Base-by-base conservation (phyloP, 495 filamentous ascomycete genomes). In the Penicillium ochrochloron region DNA sequence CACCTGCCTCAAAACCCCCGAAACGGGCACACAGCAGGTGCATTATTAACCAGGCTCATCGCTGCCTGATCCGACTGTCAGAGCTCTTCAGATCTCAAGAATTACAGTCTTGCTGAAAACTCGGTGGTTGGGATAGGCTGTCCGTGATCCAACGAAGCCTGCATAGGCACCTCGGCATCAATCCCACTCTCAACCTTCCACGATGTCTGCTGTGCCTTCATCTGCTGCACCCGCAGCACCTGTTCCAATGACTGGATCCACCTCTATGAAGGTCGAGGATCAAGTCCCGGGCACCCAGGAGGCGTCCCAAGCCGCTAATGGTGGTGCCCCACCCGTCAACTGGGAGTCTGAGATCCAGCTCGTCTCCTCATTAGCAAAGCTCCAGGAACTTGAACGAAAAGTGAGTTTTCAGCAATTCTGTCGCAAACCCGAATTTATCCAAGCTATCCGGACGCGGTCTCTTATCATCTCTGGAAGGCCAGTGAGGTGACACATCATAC, bases 341-440 rank as follows among this genome's bases (percentile, higher is more conserved):
- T 74, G 75, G 64, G 71, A 77, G 12, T 76, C 76, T 6, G 79
- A 82, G 46, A 60, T 77, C 33, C 77, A 82, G 51, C 73, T 82
- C 14, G 73, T 80, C 9, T 76, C 77, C 9, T 82, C 79, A 48
- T 68, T 82, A 33, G 75, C 76, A 17, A 80, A 80, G 58, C 73
- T 82, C 2, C 79, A 82, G 64, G 70, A 80, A 58, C 61, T 82
- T 3, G 79, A 82, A 55, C 59, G 70, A 27, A 78, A 72, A 66
- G 79, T 80, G 39, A 39, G 71, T 62, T n/a, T 46, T 27, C 17
- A 27, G 12, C 62, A 12, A 25, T 25, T 5, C 3, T 9, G 3
- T 23, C 12, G 44, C 44, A 14, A 19, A 19, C 37, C 14, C 17
- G 12, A 3, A 15, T 12, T 2, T 41, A 3, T 41, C 6, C 11